Evolutionary conservation across 345 rosid species (phyloP), one percentile per base, ranked within the genome.

Genomic region (Populus euphratica): DNA sequence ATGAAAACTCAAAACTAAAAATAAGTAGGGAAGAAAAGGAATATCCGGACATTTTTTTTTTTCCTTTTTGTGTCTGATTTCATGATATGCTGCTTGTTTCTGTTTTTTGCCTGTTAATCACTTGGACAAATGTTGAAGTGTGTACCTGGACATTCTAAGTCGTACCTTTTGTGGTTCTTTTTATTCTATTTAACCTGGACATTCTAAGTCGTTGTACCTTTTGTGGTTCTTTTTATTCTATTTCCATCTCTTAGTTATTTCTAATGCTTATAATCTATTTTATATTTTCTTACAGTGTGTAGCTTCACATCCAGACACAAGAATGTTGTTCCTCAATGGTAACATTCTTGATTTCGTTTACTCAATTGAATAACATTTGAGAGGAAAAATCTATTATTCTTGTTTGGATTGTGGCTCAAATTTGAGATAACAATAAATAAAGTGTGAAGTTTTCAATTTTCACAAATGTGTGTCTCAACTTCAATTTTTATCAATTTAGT

Each of bases 251-350:
- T 69, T 73, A 80, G 78, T 38, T 33, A 12, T 70, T 73, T 27
- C 73, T 81, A 66, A 83, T 73, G 16, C 52, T 20, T 59, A 2
- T 21, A 35, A 77, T 31, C 21, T 59, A 68, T 78, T 75, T 54
- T 76, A 44, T 66, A 41, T 80, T 76, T 2, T 80, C 76, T 80
- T 87, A n/a, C 91, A 96, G 99, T 96, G 99, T 72, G 99, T 96
- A 14, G 99, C 99, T 78, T 94, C 99, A 80, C 99, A 96, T 79
- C 90, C 97, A 2, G 98, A 96, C 79, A 96, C 99, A 23, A 90
- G 97, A 81, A 92, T 90, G 98, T 75, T 88, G 74, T 96, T 96
- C 84, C 91, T 96, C 56, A 91, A 92, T 79, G 97, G 98, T 94
- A 89, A 75, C 78, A 50, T 79, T 86, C 68, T 72, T 79, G 8